Evolutionary conservation across 129 eudicot species (phyloP).

Genomic region (Mikania micrantha): DNA sequence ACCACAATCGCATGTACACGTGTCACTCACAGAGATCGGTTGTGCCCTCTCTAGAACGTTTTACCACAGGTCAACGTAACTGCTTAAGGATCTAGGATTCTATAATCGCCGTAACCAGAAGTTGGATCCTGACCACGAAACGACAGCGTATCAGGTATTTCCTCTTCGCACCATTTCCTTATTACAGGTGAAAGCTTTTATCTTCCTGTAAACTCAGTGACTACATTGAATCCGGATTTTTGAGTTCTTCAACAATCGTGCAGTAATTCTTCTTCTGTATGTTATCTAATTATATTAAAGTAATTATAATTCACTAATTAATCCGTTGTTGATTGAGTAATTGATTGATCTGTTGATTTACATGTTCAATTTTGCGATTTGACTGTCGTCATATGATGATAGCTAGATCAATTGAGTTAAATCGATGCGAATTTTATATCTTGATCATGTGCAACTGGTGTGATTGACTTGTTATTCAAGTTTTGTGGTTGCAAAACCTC

Average conservation of each 20-base stretch:
- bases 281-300: not conserved
- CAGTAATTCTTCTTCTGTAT: slow-evolving; percentile 10
- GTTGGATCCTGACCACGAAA: not conserved
- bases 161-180: slow-evolving; percentile 14
- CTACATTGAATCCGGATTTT: slow-evolving; percentile 13
- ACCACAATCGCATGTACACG: slow-evolving; percentile 8
- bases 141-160: slow-evolving; percentile 22
- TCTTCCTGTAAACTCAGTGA: slow-evolving; percentile 14
- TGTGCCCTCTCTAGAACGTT: slow-evolving; percentile 2
- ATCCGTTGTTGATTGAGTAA: not conserved
- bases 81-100: not conserved
- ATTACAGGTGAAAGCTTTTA: not conserved
- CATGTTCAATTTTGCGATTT: not conserved
- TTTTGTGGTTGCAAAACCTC: not conserved
- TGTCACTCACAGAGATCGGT: slow-evolving; percentile 11
- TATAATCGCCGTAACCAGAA: not conserved
- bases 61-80: slow-evolving; percentile 12
- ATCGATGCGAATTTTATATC: not conserved
- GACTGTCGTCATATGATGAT: not conserved
- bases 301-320: not conserved
- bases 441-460: not conserved
- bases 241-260: not conserved
- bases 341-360: slow-evolving; percentile 13
- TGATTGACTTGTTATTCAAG: not conserved
- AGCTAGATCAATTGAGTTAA: slow-evolving; percentile 1